Base-by-base conservation (phyloP, 495 filamentous ascomycete species). In the Talaromyces thailandensis region DNA sequence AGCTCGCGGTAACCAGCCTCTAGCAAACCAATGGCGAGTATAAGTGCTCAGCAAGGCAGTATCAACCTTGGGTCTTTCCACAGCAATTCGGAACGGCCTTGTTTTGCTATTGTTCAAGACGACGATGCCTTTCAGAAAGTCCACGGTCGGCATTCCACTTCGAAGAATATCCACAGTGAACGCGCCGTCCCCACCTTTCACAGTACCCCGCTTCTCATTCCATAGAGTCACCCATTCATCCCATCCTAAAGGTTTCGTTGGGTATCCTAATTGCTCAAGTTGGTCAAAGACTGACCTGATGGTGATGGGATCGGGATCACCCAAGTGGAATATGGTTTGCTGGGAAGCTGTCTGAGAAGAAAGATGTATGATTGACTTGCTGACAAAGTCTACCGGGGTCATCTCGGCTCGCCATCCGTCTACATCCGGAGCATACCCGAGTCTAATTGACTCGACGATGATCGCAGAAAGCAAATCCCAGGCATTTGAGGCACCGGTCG, bases 361-460 rank as follows among this genome's bases (percentile, higher is more conserved):
- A 53, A 88, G 79, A 43, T 84, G 79, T 31, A 87, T 68, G 61
- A 89, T 87, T 0, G 83, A 79, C 64, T 82, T 82, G 70, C 82
- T 86, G 60, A 88, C 83, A 60, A 88, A 88, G 70, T 89, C 86
- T 2, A 86, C 86, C 0, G 86, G 86, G 2, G 86, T 88, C 85
- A 88, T 88, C 71, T 89, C 86, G 0, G 84, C 84, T 28, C 82
- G 81, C 86, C 86, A 88, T 58, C 83, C 85, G 37, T 83, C 76
- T 24, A 88, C 82, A 59, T 86, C 80, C 0, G 86, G 86, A 4
- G 79, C 79, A 59, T 80, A 81, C 23, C 86, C 85, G 0, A 89
- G 66, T 29, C 82, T 80, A 35, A 88, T 79, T 7, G 86, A 88
- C 65, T 89, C 86, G 2, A 89, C 84, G 24, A 88, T 75, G 58